A percentile compares a stretch with the other conserved stretches of the same genome.
phyloP scores from a whole-genome alignment of 2,329 filamentous ascomycete species.

The Microdochium bolleyi region DNA sequence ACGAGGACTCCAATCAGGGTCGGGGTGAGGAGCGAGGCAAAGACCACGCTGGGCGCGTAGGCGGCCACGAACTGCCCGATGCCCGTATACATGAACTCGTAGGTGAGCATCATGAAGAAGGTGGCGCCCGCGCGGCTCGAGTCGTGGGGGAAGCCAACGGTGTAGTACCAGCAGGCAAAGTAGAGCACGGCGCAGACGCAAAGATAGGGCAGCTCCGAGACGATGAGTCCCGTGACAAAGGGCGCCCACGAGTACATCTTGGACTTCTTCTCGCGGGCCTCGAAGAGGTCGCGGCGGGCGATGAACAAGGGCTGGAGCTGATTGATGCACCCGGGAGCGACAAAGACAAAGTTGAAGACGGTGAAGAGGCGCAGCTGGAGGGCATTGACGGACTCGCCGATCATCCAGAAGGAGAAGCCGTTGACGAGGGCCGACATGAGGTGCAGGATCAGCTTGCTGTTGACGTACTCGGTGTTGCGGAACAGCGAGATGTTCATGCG shows the following conservation, averaged over 20 bases:
- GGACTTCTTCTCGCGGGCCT: slow-evolving; percentile 50
- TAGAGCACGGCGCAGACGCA: slow-evolving; percentile 36
- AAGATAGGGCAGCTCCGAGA: slow-evolving; percentile 39
- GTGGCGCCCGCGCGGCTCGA: slow-evolving; percentile 39
- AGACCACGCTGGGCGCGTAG: slow-evolving; percentile 53
- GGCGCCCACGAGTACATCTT: slow-evolving; percentile 55
- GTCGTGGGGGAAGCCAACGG: slow-evolving; percentile 39
- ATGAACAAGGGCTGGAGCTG: slow-evolving; percentile 54
- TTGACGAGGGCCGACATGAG: slow-evolving; percentile 48
- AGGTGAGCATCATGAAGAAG: slow-evolving; percentile 48
- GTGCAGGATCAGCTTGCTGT: slow-evolving; percentile 54
- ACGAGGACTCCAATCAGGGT: slow-evolving; percentile 77
- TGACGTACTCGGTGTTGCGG: slow-evolving; percentile 59
- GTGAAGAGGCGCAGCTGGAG: slow-evolving; percentile 50
- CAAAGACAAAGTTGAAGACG: slow-evolving; percentile 57
- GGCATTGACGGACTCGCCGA: slow-evolving; percentile 40
- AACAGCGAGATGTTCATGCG: slow-evolving; percentile 57
- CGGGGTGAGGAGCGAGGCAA: slow-evolving; percentile 50
- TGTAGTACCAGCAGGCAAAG: slow-evolving; percentile 50
- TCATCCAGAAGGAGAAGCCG: slow-evolving; percentile 54
- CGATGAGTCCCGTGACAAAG: slow-evolving; percentile 44
- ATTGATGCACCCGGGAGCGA: slow-evolving; percentile 48
- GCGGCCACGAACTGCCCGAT: slow-evolving; percentile 58
- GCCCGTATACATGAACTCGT: slow-evolving; percentile 52
- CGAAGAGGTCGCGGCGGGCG: slow-evolving; percentile 47